These are phyloP conservation scores for Allodekkera sacchari DNA, from an alignment of 805 yeast genomes.

Conservation along the genomic window DNA sequence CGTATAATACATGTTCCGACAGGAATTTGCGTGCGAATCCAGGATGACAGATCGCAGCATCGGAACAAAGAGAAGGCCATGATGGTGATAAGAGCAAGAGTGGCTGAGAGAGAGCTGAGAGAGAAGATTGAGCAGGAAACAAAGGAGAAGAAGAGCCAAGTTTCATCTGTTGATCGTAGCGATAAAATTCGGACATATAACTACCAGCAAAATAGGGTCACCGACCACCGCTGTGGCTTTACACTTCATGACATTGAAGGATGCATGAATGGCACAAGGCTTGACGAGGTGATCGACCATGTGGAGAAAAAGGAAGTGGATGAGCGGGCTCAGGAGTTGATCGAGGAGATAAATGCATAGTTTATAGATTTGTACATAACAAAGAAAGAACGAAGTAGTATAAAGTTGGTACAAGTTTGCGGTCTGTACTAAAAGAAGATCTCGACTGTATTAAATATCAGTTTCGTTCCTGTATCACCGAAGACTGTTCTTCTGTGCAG, in stretches of 20 bases:
- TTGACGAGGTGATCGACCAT: slow-evolving; percentile 48
- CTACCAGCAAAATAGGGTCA: slow-evolving; percentile 83
- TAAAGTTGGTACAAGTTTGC: neutral
- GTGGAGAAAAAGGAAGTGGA: slow-evolving; percentile 40
- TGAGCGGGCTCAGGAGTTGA: slow-evolving; percentile 32
- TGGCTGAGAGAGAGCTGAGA: slow-evolving; percentile 72
- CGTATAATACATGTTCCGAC: slow-evolving; percentile 87
- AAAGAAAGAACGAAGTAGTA: neutral
- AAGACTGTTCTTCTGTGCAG: too few species aligned
- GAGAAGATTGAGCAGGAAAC: slow-evolving; percentile 60
- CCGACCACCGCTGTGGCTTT: slow-evolving; percentile 87
- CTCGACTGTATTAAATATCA: too few species aligned
- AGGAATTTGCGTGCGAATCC: slow-evolving; percentile 82
- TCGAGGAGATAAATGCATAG: slow-evolving; percentile 16
- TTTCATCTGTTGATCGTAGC: slow-evolving; percentile 78
- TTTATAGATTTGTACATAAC: too few species aligned
- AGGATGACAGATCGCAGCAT: slow-evolving; percentile 93
- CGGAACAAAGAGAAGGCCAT: slow-evolving; percentile 90
- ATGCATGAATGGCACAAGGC: slow-evolving; percentile 49
- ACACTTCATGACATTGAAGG: slow-evolving; percentile 70
- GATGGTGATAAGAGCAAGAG: slow-evolving; percentile 66
- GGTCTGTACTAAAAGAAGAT: too few species aligned
- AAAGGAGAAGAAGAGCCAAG: slow-evolving; percentile 69
- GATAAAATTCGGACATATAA: slow-evolving; percentile 94
- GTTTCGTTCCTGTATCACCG: too few species aligned